Evolutionary conservation across 1,139 yeast genomes (phyloP).

Genomic region (Spathaspora sp.): DNA sequence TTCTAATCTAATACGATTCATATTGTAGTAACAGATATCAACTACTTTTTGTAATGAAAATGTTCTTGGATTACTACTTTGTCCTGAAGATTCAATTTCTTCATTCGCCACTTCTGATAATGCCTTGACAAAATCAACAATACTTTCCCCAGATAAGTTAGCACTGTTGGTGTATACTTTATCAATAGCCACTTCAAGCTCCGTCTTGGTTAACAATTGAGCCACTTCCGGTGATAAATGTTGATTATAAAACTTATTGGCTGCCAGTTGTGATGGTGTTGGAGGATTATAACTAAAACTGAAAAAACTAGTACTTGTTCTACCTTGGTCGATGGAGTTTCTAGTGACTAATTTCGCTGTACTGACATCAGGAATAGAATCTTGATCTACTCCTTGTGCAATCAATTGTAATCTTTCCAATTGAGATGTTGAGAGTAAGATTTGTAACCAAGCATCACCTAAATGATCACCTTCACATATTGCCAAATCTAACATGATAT

Average conservation of each 20-base stretch:
- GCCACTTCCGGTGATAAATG: constrained; percentile 41
- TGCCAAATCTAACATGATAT: constrained; percentile 73
- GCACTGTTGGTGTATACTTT: constrained; percentile 84
- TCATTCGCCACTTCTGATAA: constrained; percentile 84
- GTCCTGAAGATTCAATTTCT: constrained; percentile 88
- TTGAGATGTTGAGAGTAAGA: constrained; percentile 82
- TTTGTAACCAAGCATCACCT: constrained; percentile 76
- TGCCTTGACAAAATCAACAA: constrained; percentile 83
- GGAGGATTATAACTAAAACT: constrained; percentile 30
- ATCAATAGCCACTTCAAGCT: constrained; percentile 82
- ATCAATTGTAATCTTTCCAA: constrained; percentile 86
- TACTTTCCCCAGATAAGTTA: constrained; percentile 76
- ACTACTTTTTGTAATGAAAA: constrained; percentile 93
- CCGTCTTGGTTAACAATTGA: constrained; percentile 65
- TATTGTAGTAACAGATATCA: constrained; percentile 95
- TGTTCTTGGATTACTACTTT: constrained; percentile 80
- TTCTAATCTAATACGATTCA: constrained; percentile 93
- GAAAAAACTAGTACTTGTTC: constrained; percentile 50
- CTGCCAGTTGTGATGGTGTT: constrained; percentile 43
- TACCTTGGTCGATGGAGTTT: constrained; percentile 51
- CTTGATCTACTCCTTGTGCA: constrained; percentile 86
- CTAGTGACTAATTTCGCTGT: constrained; percentile 67
- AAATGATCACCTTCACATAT: constrained; percentile 74
- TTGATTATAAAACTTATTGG: constrained; percentile 45
- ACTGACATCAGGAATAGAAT: constrained; percentile 81